Conservation (phyloP, 1,139 yeast species). For the Debaryomyces robertsiae region DNA sequence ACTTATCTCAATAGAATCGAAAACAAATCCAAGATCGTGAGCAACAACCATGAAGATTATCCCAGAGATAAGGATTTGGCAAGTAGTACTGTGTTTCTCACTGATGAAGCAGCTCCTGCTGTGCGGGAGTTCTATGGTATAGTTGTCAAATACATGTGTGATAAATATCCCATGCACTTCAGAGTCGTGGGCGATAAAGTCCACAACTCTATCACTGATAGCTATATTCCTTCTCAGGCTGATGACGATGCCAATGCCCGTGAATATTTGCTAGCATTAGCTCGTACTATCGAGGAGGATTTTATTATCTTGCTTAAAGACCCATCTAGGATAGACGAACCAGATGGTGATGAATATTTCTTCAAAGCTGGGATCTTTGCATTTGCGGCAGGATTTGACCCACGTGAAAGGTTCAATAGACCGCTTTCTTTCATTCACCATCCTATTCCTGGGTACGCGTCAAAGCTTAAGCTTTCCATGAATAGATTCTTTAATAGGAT, state of each 20-base stretch:
- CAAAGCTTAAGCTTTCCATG: constrained; percentile 39
- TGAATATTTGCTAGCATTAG: constrained; percentile 22
- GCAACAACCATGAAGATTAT: constrained; percentile 47
- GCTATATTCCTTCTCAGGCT: constrained; percentile 24
- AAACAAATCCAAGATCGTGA: constrained; percentile 22
- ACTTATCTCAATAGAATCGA: constrained; percentile 29
- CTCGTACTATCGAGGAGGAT: constrained; percentile 44
- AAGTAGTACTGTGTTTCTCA: constrained; percentile 33
- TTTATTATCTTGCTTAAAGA: constrained; percentile 40
- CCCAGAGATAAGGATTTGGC: constrained; percentile 26
- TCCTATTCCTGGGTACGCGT: constrained; percentile 45
- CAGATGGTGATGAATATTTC: constrained; percentile 29
- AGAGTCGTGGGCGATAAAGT: constrained; percentile 18
- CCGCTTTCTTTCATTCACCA: constrained; percentile 43
- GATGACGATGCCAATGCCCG: not conserved
- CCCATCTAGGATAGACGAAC: constrained; percentile 30
- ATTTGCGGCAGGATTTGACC: constrained; percentile 49
- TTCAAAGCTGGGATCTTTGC: constrained; percentile 40
- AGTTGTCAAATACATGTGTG: constrained; percentile 28
- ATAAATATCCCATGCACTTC: constrained; percentile 41
- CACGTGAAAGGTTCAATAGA: constrained; percentile 33
- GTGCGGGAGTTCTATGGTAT: constrained; percentile 37
- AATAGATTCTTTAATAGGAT: constrained; percentile 40
- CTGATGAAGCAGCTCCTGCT: constrained; percentile 28
- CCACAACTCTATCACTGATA: constrained; percentile 32